Conservation (phyloP, 805 yeast species). For the Yamadazyma laniorum region DNA sequence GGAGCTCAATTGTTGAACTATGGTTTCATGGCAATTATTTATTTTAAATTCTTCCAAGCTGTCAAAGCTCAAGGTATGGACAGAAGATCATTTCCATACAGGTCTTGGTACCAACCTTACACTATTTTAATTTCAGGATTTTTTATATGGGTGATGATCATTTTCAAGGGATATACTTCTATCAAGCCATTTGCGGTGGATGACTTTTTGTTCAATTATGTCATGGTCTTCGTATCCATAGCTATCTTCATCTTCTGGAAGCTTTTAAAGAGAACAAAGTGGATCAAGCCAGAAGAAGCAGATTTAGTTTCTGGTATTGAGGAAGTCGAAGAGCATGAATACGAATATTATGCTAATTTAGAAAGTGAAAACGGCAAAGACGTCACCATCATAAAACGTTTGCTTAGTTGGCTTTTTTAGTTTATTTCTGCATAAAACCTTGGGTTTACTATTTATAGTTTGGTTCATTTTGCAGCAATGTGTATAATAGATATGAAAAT, state of each 20-base stretch:
- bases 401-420: constrained; percentile 13
- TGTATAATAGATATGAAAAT: too few species aligned
- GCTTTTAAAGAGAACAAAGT: constrained; percentile 33
- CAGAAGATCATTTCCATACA: constrained; percentile 38
- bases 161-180: constrained; percentile 67
- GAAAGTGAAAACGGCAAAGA: constrained; percentile 21
- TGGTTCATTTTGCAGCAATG: too few species aligned
- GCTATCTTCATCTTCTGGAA: constrained; percentile 38
- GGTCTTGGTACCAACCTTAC: constrained; percentile 45
- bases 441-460: too few species aligned
- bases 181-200: constrained; percentile 67
- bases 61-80: constrained; percentile 39
- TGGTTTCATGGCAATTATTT: constrained; percentile 44
- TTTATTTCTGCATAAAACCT: too few species aligned
- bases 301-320: constrained; percentile 45
- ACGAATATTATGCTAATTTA: constrained; percentile 34
- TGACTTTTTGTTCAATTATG: constrained; percentile 64
- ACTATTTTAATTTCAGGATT: constrained; percentile 29
- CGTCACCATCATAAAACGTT: constrained; percentile 4
- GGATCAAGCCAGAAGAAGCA: constrained; percentile 43
- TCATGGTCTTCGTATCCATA: constrained; percentile 57
- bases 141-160: constrained; percentile 42
- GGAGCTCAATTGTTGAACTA: constrained; percentile 48
- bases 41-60: constrained; percentile 43
- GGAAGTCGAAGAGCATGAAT: constrained; percentile 51